Conservation (phyloP, 2,329 filamentous ascomycete genomes). For the Alternaria sp. region DNA sequence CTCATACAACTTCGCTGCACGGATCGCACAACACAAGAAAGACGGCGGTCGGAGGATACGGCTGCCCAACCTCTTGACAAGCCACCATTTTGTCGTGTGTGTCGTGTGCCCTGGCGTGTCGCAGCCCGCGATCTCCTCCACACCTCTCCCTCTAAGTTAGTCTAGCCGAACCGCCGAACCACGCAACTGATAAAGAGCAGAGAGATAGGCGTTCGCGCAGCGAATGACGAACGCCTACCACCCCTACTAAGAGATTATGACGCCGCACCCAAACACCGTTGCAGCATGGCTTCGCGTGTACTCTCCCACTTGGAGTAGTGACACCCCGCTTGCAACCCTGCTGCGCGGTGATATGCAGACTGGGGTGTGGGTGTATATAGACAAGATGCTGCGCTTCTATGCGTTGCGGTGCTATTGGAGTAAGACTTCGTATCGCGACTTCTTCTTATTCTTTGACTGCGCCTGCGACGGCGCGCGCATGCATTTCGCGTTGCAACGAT, state of each 20-base stretch:
- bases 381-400: neutral
- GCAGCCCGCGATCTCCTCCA: slow-evolving; percentile 2
- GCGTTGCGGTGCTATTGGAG: neutral
- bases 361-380: slow-evolving; percentile 1
- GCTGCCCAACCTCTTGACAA: neutral
- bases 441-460: neutral
- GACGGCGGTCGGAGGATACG: neutral
- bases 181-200: slow-evolving; percentile 18
- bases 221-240: slow-evolving; percentile 14
- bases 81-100: neutral
- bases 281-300: slow-evolving; percentile 3
- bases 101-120: slow-evolving; percentile 1
- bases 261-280: neutral
- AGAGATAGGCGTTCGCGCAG: slow-evolving; percentile 8
- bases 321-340: slow-evolving; percentile 3
- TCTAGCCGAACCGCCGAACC: slow-evolving; percentile 10
- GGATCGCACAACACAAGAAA: neutral
- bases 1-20: neutral
- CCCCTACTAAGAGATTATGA: neutral
- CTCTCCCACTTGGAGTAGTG: slow-evolving; percentile 2
- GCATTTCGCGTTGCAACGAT: slow-evolving; percentile 4
- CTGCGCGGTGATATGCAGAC: neutral
- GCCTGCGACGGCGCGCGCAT: slow-evolving; percentile 2
- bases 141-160: slow-evolving; percentile 5
- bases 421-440: neutral